These are phyloP conservation scores for Dendrocalamus latiflorus DNA, from an alignment of 202 grass and related monocot species.

Conservation along the genomic window DNA sequence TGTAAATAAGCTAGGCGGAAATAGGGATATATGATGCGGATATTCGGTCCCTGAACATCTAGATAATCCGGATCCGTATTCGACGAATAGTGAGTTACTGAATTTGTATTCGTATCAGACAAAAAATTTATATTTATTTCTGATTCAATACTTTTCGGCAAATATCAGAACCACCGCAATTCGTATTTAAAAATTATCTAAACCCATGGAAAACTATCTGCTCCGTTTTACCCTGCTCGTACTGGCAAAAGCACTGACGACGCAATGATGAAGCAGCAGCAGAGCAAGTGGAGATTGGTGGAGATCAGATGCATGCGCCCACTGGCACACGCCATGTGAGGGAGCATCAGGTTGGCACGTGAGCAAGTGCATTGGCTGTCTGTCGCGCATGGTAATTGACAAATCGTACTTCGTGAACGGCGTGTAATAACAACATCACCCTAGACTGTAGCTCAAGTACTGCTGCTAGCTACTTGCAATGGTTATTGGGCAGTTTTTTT, in stretches of 20 bases:
- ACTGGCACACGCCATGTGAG: not conserved
- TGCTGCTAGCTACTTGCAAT: not conserved
- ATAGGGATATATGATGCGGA: too few relatives aligned
- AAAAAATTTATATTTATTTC: too few relatives aligned
- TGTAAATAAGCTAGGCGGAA: too few relatives aligned
- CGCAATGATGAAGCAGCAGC: not conserved
- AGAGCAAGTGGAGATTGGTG: not conserved
- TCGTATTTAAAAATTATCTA: too few relatives aligned
- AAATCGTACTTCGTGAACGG: not conserved
- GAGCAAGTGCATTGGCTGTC: too few relatives aligned
- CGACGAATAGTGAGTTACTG: accelerated
- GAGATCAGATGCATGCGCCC: not conserved
- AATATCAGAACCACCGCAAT: too few relatives aligned
- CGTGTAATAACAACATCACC: not conserved
- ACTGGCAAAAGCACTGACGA: not conserved
- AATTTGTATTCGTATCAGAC: too few relatives aligned
- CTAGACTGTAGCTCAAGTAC: not conserved
- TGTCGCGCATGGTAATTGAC: too few relatives aligned
- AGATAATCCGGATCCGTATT: too few relatives aligned
- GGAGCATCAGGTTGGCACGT: not conserved
- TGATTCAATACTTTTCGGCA: accelerated
- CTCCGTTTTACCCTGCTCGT: too few relatives aligned
- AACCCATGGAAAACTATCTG: too few relatives aligned
- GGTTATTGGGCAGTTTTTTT: not conserved
- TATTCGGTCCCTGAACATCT: too few relatives aligned